Conservation (phyloP, 2,329 filamentous ascomycete genomes). For the Ambrosiella beaveri region DNA sequence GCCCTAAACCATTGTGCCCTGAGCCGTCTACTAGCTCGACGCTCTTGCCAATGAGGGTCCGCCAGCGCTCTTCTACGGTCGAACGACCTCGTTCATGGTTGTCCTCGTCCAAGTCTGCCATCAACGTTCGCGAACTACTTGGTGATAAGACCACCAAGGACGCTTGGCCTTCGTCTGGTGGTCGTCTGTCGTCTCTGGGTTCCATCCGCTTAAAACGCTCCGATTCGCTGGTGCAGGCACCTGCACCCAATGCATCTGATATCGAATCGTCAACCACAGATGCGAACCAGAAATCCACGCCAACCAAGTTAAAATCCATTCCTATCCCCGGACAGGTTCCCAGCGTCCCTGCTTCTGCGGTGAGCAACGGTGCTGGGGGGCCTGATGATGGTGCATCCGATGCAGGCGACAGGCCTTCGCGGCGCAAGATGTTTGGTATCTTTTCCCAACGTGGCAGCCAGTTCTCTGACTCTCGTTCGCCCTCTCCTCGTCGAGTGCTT, state of each 20-base stretch:
- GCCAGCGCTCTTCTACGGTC: constrained; percentile 29
- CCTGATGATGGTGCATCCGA: constrained; percentile 7
- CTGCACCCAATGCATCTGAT: neutral
- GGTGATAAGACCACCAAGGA: constrained; percentile 14
- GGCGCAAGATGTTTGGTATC: constrained; percentile 13
- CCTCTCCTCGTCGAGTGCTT: constrained; percentile 11
- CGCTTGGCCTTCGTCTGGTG: neutral
- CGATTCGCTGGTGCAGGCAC: neutral
- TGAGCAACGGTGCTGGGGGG: neutral
- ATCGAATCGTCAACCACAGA: neutral
- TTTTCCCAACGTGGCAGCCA: constrained; percentile 10
- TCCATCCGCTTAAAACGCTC: constrained; percentile 4
- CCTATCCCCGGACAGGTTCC: neutral
- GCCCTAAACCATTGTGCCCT: constrained; percentile 1
- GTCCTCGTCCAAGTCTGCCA: constrained; percentile 26
- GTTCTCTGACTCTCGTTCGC: constrained; percentile 11
- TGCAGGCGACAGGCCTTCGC: constrained; percentile 5
- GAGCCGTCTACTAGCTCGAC: constrained; percentile 7
- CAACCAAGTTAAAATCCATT: neutral
- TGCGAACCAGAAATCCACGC: neutral
- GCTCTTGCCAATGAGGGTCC: constrained; percentile 17
- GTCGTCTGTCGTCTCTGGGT: constrained; percentile 1
- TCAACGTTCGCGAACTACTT: constrained; percentile 21
- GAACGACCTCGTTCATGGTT: constrained; percentile 37
- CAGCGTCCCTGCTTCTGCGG: constrained; percentile 2